Percentiles rank a stretch among this genome's conserved stretches.
These are phyloP conservation scores for Cystoisospora suis DNA, from an alignment of 169 alveolate species.

Conservation along the genomic window DNA sequence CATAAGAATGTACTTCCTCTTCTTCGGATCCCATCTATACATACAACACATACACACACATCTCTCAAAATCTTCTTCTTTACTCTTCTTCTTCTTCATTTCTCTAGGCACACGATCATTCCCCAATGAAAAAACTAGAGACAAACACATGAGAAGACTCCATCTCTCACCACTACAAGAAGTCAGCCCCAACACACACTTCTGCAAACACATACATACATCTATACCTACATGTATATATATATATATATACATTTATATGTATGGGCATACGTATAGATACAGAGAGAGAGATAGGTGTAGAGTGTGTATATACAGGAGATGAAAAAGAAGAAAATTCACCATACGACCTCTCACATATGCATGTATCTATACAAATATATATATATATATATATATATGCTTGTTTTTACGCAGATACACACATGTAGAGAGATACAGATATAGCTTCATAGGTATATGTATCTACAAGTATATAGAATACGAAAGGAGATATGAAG, in stretches of 20 bases:
- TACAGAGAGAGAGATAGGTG: too few species aligned
- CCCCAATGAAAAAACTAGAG: background rate
- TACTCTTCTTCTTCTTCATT: background rate
- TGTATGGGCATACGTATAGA: background rate
- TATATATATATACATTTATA: background rate
- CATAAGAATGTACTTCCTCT: conserved; percentile 41
- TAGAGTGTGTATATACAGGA: too few species aligned
- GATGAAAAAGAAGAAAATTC: too few species aligned
- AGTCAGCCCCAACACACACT: background rate
- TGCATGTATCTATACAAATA: background rate
- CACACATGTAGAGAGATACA: background rate
- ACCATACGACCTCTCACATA: too few species aligned
- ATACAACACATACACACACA: background rate
- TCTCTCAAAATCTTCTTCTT: background rate
- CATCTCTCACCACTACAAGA: background rate
- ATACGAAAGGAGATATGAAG: too few species aligned
- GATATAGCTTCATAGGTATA: background rate
- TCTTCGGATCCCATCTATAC: conserved; percentile 52
- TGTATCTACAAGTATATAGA: too few species aligned
- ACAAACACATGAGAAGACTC: background rate
- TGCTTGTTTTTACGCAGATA: background rate
- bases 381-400: background rate
- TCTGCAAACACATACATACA: background rate
- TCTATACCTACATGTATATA: background rate
- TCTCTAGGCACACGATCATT: background rate